These are phyloP conservation scores for Auricularia sp. DNA, from an alignment of 768 basidiomycete species.

Conservation along the genomic window DNA sequence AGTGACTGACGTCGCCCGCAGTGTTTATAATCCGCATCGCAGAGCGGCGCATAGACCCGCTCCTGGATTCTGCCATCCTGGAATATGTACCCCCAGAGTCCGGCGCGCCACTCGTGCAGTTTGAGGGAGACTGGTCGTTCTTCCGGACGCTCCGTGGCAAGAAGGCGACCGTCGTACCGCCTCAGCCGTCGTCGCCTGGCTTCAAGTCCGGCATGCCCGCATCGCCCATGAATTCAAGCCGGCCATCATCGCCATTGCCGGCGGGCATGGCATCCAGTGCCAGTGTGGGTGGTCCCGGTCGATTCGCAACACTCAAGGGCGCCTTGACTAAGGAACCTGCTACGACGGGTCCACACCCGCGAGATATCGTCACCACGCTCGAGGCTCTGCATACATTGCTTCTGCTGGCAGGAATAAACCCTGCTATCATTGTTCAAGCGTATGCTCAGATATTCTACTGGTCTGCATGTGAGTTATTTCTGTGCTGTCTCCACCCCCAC, in stretches of 20 bases:
- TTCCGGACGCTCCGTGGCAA: slow-evolving; percentile 61
- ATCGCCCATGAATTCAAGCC: slow-evolving; percentile 16
- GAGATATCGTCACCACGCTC: slow-evolving; percentile 65
- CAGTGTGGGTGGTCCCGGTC: slow-evolving; percentile 24
- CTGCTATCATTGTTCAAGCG: slow-evolving; percentile 75
- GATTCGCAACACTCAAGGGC: slow-evolving; percentile 34
- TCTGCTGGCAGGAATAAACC: slow-evolving; percentile 80
- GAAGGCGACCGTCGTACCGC: slow-evolving; percentile 36
- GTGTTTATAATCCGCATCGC: slow-evolving; percentile 93
- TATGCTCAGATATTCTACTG: slow-evolving; percentile 99
- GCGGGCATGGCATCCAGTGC: slow-evolving; percentile 26
- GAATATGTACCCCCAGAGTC: slow-evolving; percentile 72
- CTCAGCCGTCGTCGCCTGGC: slow-evolving; percentile 41
- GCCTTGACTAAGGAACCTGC: slow-evolving; percentile 39
- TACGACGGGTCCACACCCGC: slow-evolving; percentile 30
- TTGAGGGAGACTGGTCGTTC: slow-evolving; percentile 95
- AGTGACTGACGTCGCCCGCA: slow-evolving; percentile 21
- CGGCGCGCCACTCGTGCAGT: slow-evolving; percentile 74
- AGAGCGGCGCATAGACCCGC: slow-evolving; percentile 77
- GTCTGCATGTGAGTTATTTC: slow-evolving; percentile 72
- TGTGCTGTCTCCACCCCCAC: slow-evolving; percentile 7
- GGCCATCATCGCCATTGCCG: slow-evolving; percentile 29
- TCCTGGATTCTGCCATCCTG: slow-evolving; percentile 73
- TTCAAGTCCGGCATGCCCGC: slow-evolving; percentile 30
- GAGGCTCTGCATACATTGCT: slow-evolving; percentile 79